Percentiles rank a stretch among this genome's conserved stretches.
Conservation (phyloP, 2,329 filamentous ascomycete species). For the Fusarium longipes region DNA sequence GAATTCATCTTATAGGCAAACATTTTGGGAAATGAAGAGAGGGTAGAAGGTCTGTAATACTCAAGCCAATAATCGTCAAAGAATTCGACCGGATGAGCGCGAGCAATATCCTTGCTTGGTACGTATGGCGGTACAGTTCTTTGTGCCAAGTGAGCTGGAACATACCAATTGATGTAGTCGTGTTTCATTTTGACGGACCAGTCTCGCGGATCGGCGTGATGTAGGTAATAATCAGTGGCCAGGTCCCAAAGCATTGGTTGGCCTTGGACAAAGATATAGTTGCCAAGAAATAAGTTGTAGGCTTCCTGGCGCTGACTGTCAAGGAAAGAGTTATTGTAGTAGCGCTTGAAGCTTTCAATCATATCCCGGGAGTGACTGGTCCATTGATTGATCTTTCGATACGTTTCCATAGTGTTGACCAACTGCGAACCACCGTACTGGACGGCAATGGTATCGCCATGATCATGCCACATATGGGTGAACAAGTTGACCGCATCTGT, state of each 20-base stretch:
- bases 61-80: slow-evolving; percentile 98
- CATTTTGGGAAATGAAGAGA: slow-evolving; percentile 92
- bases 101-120: slow-evolving; percentile 52
- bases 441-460: slow-evolving; percentile 96
- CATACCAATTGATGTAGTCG: slow-evolving; percentile 93
- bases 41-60: slow-evolving; percentile 88
- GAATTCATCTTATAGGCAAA: slow-evolving; percentile 94
- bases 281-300: slow-evolving; percentile 96
- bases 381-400: slow-evolving; percentile 99
- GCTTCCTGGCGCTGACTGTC: slow-evolving; percentile 98
- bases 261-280: slow-evolving; percentile 88
- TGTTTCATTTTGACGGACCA: slow-evolving; percentile 72
- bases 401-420: slow-evolving; percentile 99
- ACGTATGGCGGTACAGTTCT: slow-evolving; percentile 64
- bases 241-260: slow-evolving; percentile 98
- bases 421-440: slow-evolving; percentile 98
- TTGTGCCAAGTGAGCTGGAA: slow-evolving; percentile 74
- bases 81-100: slow-evolving; percentile 63
- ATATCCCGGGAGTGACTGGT: slow-evolving; percentile 97
- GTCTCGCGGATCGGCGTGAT: slow-evolving; percentile 83
- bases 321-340: slow-evolving; percentile 98
- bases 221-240: slow-evolving; percentile 93
- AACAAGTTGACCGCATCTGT: slow-evolving; percentile 96
- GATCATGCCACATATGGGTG: slow-evolving; percentile 98
- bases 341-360: slow-evolving; percentile 98